A percentile compares a stretch with the other conserved stretches of the same genome.
Evolutionary conservation across 345 rosid genomes (phyloP).

Genomic region (Isatis tinctoria): DNA sequence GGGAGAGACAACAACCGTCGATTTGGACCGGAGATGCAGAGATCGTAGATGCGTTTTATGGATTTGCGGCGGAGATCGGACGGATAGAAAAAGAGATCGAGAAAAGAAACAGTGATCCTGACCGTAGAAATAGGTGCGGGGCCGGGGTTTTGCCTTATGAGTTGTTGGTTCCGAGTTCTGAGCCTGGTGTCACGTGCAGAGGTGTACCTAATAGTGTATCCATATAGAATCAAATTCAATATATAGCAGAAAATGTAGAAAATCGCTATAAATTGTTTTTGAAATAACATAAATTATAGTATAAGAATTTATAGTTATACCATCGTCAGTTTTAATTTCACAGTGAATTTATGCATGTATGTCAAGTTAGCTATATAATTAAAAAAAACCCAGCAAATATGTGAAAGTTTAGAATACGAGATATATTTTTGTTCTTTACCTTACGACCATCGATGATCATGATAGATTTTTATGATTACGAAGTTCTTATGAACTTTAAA

Average conservation of each 20-base stretch:
- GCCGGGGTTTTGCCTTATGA: conserved; percentile 97
- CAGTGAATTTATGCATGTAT: not conserved
- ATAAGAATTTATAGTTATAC: not conserved
- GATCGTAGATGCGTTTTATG: conserved; percentile 68
- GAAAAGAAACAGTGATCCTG: conserved; percentile 59
- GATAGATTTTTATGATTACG: too few relatives aligned
- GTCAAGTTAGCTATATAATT: not conserved
- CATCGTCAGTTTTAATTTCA: not conserved
- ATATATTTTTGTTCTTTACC: too few relatives aligned
- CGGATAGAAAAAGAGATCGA: conserved; percentile 83
- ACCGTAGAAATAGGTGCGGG: conserved; percentile 71
- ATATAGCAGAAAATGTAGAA: not conserved
- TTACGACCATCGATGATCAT: too few relatives aligned
- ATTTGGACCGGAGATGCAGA: conserved; percentile 73
- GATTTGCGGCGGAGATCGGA: conserved; percentile 68
- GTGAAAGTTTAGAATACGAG: not conserved
- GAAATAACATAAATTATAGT: not conserved
- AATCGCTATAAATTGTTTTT: not conserved
- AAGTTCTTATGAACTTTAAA: too few relatives aligned
- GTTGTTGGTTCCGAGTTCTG: conserved; percentile 82
- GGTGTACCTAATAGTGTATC: conserved; percentile 97
- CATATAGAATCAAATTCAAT: conserved; percentile 33
- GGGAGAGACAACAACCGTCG: conserved; percentile 85
- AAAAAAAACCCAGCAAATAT: not conserved
- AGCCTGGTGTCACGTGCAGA: conserved; percentile 91